Base-by-base conservation (phyloP, 2,329 filamentous ascomycete species). In the Escovopsis weberi region DNA sequence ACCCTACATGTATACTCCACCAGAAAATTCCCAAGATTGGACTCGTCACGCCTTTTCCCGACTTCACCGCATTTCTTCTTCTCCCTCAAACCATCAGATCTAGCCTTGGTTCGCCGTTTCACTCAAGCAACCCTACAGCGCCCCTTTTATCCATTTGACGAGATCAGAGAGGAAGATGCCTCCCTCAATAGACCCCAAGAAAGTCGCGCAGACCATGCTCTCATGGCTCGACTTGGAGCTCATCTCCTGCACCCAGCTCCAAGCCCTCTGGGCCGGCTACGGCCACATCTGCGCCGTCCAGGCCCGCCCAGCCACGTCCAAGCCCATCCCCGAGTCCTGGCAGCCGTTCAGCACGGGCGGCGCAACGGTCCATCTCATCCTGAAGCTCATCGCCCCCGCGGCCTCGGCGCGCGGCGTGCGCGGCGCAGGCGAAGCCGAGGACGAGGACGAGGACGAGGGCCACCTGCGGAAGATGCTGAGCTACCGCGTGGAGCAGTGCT, bases 401-500 rank as follows among this genome's bases (percentile, higher is more conserved):
- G 10, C 28, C 2, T 6, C 10, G 6, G 28, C 28, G 28, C 28
- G 6, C 28, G 28, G 28, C 10, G 28, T 15, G 15, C 15, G 15
- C 15, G 15, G 15, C 15, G 15, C 15, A 15, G 15, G 15, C 15
- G 15, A 15, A 15, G 15, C 15, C 15, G 15, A 34, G 42, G 45
- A 28, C 47, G 41, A 0, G 69, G 28, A 77, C 33, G 50, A 59
- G 3, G 70, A 78, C 33, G 78, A 82, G 51, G 75, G 78, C 0
- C 78, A 82, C 48, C 50, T 75, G 1, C 69, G 79, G 6, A 83
- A 83, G 52, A 69, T 82, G 45, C 56, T 82, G 26, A 80, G 75
- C 52, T 83, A 83, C 48, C 66, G 77, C 38, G 74, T 80, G 4
- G 79, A 83, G 56, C 76, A 79, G 51, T 70, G 70, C 49, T 83